Conservation (phyloP, 2,329 filamentous ascomycete species). For the Pestalotiopsis sp. region DNA sequence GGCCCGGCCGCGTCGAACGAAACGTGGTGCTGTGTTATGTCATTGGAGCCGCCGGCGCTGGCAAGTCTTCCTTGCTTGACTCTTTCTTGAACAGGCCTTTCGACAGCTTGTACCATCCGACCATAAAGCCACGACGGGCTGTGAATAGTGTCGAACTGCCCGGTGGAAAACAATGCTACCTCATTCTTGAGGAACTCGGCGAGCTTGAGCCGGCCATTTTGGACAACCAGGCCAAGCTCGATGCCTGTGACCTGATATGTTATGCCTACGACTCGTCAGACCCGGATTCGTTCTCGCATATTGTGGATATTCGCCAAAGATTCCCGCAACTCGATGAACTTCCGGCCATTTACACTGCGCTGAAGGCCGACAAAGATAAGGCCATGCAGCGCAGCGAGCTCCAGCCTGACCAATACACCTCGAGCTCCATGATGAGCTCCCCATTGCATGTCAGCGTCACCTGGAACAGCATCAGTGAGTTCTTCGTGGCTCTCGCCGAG, state of each 20-base stretch:
- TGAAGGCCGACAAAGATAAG: slow-evolving; percentile 95
- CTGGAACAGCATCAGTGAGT: slow-evolving; percentile 90
- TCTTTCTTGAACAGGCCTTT: slow-evolving; percentile 90
- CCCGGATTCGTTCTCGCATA: slow-evolving; percentile 91
- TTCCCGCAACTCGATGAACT: slow-evolving; percentile 85
- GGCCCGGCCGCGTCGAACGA: slow-evolving; percentile 82
- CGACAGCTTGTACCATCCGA: slow-evolving; percentile 80
- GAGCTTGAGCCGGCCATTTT: slow-evolving; percentile 94
- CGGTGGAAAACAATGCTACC: slow-evolving; percentile 93
- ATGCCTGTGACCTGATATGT: slow-evolving; percentile 90
- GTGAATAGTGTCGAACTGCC: slow-evolving; percentile 97
- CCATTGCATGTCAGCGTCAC: slow-evolving; percentile 93
- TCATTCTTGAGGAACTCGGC: slow-evolving; percentile 93
- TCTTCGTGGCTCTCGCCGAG: slow-evolving; percentile 90
- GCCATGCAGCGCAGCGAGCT: slow-evolving; percentile 90
- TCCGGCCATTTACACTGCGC: slow-evolving; percentile 85
- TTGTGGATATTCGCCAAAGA: slow-evolving; percentile 76
- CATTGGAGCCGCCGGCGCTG: slow-evolving; percentile 79
- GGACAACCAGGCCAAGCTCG: slow-evolving; percentile 86
- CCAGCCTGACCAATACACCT: slow-evolving; percentile 91
- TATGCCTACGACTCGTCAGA: slow-evolving; percentile 97
- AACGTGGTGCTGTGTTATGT: slow-evolving; percentile 96
- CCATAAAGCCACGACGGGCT: slow-evolving; percentile 88
- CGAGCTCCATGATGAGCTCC: slow-evolving; percentile 80
- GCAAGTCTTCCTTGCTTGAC: slow-evolving; percentile 89